Evolutionary conservation across 192 early-diverging fungal species (phyloP).

Genomic region (Lobosporangium transversale): DNA sequence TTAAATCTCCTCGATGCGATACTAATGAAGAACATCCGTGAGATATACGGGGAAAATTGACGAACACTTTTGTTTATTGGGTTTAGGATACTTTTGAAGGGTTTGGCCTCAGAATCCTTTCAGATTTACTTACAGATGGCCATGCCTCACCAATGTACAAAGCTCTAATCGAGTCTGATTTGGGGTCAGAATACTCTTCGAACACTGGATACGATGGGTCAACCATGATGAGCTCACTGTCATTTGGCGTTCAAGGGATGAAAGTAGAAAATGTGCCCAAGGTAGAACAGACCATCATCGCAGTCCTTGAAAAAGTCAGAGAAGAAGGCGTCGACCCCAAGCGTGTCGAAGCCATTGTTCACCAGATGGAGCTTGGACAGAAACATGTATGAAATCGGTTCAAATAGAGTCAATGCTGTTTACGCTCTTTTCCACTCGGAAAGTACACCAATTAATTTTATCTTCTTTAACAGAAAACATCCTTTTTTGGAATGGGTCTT

Average conservation of each 20-base stretch:
- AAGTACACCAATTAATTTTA: too few species aligned
- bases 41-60: too few species aligned
- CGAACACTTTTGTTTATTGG: too few species aligned
- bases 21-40: too few species aligned
- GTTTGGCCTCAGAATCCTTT: conserved; percentile 83
- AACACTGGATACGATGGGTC: conserved; percentile 89
- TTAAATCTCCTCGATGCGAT: too few species aligned
- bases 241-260: conserved; percentile 92
- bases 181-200: conserved; percentile 89
- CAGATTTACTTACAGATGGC: conserved; percentile 84
- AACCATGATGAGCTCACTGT: conserved; percentile 70
- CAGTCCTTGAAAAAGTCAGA: conserved; percentile 73
- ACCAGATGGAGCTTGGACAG: conserved; percentile 88
- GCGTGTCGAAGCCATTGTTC: conserved; percentile 86
- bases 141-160: conserved; percentile 93
- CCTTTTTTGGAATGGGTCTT: conserved; percentile 86
- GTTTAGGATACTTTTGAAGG: conserved; percentile 87
- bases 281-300: conserved; percentile 75
- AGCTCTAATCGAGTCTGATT: conserved; percentile 88
- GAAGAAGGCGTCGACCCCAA: conserved; percentile 79
- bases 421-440: too few species aligned
- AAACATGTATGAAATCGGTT: conserved; percentile 72
- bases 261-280: conserved; percentile 68
- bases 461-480: too few species aligned
- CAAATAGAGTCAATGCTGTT: too few species aligned